Percentiles rank a stretch among this genome's conserved stretches.
These are phyloP conservation scores for Salinomyces thailandicus DNA, from an alignment of 2,329 filamentous ascomycete genomes.

Conservation along the genomic window DNA sequence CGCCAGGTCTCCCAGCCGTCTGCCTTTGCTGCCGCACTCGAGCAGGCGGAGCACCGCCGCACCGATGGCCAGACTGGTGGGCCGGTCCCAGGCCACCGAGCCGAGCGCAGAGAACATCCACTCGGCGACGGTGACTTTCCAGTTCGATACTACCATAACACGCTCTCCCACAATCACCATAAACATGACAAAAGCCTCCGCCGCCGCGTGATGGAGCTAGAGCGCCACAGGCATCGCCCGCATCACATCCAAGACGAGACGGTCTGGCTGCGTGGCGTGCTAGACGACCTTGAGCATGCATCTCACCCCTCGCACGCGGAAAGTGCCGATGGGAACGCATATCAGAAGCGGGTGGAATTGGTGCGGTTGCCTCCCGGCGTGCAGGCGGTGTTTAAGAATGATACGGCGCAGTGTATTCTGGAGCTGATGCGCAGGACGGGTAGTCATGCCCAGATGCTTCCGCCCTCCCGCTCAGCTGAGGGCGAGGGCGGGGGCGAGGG, in stretches of 20 bases:
- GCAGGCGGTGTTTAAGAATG: conserved; percentile 11
- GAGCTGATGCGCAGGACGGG: conserved; percentile 23
- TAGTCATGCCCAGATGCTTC: conserved; percentile 17
- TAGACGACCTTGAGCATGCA: neutral
- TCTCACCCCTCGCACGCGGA: no score
- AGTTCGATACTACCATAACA: neutral
- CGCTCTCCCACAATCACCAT: neutral
- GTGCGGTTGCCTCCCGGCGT: conserved; percentile 13
- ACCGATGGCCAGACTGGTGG: no score
- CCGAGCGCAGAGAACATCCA: no score
- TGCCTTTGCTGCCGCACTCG: neutral
- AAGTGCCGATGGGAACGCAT: neutral
- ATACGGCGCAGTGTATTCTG: conserved; percentile 12
- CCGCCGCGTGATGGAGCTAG: neutral
- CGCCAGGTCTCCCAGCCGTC: no score
- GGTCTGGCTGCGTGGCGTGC: neutral
- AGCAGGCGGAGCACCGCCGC: neutral
- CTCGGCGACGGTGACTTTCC: no score
- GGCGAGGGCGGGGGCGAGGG: neutral
- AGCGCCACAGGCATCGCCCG: neutral
- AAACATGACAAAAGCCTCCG: neutral
- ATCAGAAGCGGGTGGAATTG: conserved; percentile 8
- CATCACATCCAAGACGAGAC: neutral
- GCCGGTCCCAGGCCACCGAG: neutral
- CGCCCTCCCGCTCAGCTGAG: neutral